Evolutionary conservation across 306 rosid genomes (phyloP), one percentile per base, ranked within the genome.

Genomic region (Trifolium pratense): DNA sequence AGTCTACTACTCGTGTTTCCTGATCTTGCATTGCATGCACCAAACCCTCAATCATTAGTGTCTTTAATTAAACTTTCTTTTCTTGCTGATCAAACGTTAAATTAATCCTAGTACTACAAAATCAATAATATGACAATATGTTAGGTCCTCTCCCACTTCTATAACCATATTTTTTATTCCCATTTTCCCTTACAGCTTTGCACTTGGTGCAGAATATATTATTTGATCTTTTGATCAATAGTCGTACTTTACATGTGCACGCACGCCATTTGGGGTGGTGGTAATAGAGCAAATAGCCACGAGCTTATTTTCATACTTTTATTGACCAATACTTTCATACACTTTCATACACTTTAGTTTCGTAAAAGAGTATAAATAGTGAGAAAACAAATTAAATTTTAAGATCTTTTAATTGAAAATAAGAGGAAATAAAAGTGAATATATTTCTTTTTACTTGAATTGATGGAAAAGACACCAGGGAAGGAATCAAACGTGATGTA

Each of bases 21-120:
- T 76, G 83, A 76, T 87, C 84, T 74, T 63, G 55, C 16, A 56
- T 56, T 56, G 16, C 62, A 56, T 56, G 62, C 81, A 74, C 86
- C 83, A 80, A 80, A 49, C 18, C 78, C 25, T 84, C 89, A 85
- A 87, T 84, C 75, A 87, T 86, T 77, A 79, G 76, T 32, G 46
- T 36, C 59, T 26, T 73, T 68, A 61, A 56, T 71, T 66, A 32
- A 80, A 42, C 5, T 3, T 55, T 53, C 71, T 60, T 59, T 79
- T 77, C 80, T 25, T 56, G 18, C 29, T 53, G 16, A 56, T 21
- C 61, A 55, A 21, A 55, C 3, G 15, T 55, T 21, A 10, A 21
- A 55, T 55, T 20, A 55, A 1, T 55, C 5, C 29, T 53, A 53
- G 17, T 9, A 51, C 3, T 26, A 26, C 31, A 26, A 26, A 26